These are phyloP conservation scores for Trichaptum fuscoviolaceum DNA, from an alignment of 768 basidiomycete species.

Conservation along the genomic window DNA sequence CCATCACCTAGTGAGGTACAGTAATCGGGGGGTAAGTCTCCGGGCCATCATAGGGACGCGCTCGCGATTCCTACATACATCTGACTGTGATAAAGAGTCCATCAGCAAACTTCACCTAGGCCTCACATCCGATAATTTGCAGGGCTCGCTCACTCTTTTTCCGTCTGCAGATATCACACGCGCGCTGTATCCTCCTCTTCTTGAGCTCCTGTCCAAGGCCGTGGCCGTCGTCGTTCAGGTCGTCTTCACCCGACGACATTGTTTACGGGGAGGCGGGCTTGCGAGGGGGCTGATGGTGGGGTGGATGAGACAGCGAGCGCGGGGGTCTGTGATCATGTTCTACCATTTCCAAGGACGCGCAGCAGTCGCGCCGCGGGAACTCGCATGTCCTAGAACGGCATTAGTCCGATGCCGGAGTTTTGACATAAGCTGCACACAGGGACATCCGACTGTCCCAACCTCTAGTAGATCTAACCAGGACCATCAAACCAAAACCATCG, in stretches of 20 bases:
- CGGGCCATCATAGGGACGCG: conserved; percentile 23
- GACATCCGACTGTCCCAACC: background rate
- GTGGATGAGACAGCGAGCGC: background rate
- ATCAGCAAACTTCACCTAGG: conserved; percentile 17
- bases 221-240: conserved; percentile 2
- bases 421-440: background rate
- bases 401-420: background rate
- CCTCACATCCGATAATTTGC: background rate
- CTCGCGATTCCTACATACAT: background rate
- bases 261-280: background rate
- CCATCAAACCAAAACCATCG: background rate
- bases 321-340: background rate
- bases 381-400: background rate
- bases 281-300: background rate
- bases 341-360: background rate
- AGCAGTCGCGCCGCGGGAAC: background rate
- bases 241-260: conserved; percentile 3
- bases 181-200: conserved; percentile 69
- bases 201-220: conserved; percentile 38
- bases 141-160: conserved; percentile 63
- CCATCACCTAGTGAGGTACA: conserved; percentile 47
- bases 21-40: conserved; percentile 11
- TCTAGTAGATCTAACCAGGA: too few relatives aligned
- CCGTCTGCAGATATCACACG: conserved; percentile 77
- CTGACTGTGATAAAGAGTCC: conserved; percentile 7